Conservation (phyloP, 2,329 filamentous ascomycete genomes). For the Colletotrichum sansevieriae region DNA sequence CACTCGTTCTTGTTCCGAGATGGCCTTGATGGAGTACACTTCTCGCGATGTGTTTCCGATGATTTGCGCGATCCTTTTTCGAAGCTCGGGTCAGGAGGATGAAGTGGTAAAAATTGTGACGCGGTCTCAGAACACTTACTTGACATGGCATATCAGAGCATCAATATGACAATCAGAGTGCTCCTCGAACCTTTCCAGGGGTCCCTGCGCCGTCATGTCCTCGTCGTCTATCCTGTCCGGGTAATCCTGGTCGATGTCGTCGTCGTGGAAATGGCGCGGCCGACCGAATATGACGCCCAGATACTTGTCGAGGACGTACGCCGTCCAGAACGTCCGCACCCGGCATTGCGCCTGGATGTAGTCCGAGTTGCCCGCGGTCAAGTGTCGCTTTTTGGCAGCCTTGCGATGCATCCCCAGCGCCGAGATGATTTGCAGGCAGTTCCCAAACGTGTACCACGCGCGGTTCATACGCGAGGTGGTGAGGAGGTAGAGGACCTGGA, state of each 20-base stretch:
- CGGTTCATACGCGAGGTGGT: slow-evolving; percentile 71
- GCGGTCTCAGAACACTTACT: slow-evolving; percentile 41
- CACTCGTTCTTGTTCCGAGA: slow-evolving; percentile 53
- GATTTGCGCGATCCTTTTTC: slow-evolving; percentile 51
- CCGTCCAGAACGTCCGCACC: slow-evolving; percentile 71
- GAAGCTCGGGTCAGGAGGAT: no score
- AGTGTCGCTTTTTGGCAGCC: slow-evolving; percentile 48
- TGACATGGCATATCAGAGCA: slow-evolving; percentile 60
- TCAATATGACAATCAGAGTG: slow-evolving; percentile 63
- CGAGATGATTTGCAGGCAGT: slow-evolving; percentile 64
- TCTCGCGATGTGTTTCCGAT: slow-evolving; percentile 55
- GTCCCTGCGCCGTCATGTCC: slow-evolving; percentile 59
- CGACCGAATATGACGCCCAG: slow-evolving; percentile 73
- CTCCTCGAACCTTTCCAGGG: slow-evolving; percentile 46
- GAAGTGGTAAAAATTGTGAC: no score
- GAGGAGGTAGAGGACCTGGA: slow-evolving; percentile 70
- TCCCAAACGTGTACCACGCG: slow-evolving; percentile 72
- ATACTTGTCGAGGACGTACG: slow-evolving; percentile 73
- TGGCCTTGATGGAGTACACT: slow-evolving; percentile 55
- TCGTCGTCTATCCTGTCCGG: slow-evolving; percentile 69
- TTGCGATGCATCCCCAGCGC: slow-evolving; percentile 57
- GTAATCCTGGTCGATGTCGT: slow-evolving; percentile 72
- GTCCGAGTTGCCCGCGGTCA: slow-evolving; percentile 46
- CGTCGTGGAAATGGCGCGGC: slow-evolving; percentile 71
- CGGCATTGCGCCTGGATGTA: slow-evolving; percentile 65